A percentile compares a stretch with the other conserved stretches of the same genome.
Conservation (phyloP, 305 asterid species). For the Vinca major region DNA sequence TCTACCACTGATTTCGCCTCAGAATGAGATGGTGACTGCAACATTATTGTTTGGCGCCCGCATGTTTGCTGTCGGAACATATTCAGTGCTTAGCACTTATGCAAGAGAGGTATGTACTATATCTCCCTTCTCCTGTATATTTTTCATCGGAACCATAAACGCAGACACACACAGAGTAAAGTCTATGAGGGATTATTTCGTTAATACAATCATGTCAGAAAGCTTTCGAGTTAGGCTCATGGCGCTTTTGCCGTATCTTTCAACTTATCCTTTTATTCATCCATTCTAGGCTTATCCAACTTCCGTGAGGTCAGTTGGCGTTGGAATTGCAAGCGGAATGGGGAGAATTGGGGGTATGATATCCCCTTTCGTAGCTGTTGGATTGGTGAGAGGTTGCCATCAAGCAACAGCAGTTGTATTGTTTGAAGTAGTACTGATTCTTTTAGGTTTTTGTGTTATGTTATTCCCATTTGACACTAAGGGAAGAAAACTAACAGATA, state of each 20-base stretch:
- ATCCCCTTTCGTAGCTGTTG: slow-evolving; percentile 57
- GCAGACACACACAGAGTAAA: no score
- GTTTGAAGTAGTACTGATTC: slow-evolving; percentile 36
- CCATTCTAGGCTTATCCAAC: slow-evolving; percentile 55
- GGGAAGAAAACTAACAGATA: slow-evolving; percentile 45
- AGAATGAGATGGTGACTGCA: slow-evolving; percentile 18
- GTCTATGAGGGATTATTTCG: no score
- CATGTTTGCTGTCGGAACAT: slow-evolving; percentile 15
- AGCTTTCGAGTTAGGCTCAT: no score
- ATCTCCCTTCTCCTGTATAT: neutral
- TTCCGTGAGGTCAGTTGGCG: slow-evolving; percentile 56
- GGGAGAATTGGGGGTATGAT: slow-evolving; percentile 69
- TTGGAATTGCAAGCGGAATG: slow-evolving; percentile 48
- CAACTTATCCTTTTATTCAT: neutral
- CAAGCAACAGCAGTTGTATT: slow-evolving; percentile 44
- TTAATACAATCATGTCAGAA: no score
- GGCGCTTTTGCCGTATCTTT: no score
- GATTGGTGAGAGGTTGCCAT: slow-evolving; percentile 54
- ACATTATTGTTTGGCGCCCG: slow-evolving; percentile 20
- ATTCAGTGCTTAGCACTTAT: slow-evolving; percentile 3
- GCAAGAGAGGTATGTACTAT: slow-evolving; percentile 15
- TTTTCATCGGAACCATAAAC: no score
- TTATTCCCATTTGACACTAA: slow-evolving; percentile 56
- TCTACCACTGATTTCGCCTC: slow-evolving; percentile 22
- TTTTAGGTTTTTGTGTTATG: slow-evolving; percentile 42